These are phyloP conservation scores for Penicillium roqueforti DNA, from an alignment of 495 filamentous ascomycete species.

Conservation along the genomic window DNA sequence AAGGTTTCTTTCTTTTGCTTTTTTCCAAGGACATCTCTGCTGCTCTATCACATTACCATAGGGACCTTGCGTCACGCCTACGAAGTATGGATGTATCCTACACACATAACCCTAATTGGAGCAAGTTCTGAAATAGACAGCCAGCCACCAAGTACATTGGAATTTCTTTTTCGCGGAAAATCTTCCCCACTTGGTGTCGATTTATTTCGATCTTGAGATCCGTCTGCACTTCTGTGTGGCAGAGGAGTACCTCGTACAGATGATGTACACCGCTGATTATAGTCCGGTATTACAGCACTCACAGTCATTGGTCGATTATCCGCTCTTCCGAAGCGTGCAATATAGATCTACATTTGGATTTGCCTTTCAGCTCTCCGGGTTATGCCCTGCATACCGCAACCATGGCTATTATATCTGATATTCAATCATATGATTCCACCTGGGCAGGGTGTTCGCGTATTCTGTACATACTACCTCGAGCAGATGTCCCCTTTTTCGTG, in stretches of 20 bases:
- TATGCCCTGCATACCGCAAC: background rate
- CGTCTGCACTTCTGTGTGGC: background rate
- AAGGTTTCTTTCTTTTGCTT: background rate
- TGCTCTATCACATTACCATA: background rate
- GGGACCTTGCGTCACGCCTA: background rate
- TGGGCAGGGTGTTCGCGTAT: too few species aligned
- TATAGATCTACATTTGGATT: background rate
- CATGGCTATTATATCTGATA: background rate
- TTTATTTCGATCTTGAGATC: constrained; percentile 21
- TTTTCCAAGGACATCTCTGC: background rate
- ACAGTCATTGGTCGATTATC: background rate
- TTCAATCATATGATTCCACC: background rate
- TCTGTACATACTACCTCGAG: background rate
- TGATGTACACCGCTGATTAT: constrained; percentile 19
- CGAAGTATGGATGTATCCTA: background rate
- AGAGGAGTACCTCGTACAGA: background rate
- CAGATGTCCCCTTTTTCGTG: constrained; percentile 14
- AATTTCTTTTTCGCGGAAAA: background rate
- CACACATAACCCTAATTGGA: background rate
- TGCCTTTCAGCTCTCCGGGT: background rate
- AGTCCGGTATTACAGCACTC: background rate
- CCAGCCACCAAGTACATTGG: constrained; percentile 1
- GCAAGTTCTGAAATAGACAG: background rate
- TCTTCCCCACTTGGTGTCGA: constrained; percentile 6
- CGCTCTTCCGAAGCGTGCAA: background rate